These are phyloP conservation scores for Aspergillus panamensis DNA, from an alignment of 495 filamentous ascomycete genomes.

Conservation along the genomic window DNA sequence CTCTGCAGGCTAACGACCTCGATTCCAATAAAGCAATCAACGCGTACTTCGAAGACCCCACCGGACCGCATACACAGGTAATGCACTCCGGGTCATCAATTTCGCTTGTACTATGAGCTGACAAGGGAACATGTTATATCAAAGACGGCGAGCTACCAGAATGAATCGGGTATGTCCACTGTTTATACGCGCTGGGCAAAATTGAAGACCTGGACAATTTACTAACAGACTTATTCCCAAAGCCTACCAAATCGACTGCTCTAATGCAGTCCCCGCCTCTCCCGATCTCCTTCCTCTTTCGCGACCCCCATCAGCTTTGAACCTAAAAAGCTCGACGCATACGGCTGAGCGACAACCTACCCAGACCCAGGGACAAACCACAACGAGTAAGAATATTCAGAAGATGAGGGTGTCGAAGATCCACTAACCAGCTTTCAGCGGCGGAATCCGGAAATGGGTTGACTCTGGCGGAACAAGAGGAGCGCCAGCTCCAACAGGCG, in stretches of 20 bases:
- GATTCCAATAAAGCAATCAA: constrained; percentile 51
- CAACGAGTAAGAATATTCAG: constrained; percentile 18
- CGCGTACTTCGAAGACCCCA: constrained; percentile 50
- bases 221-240: constrained; percentile 11
- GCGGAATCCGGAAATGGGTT: constrained; percentile 43
- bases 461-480: constrained; percentile 49
- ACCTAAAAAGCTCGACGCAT: constrained; percentile 28
- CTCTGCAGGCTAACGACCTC: constrained; percentile 43
- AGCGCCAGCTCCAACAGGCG: constrained; percentile 57
- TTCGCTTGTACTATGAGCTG: constrained; percentile 10
- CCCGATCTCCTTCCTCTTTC: constrained; percentile 51
- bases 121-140: constrained; percentile 4
- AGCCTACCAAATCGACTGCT: constrained; percentile 58
- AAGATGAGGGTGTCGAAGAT: neutral
- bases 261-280: constrained; percentile 47
- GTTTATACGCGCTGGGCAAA: neutral
- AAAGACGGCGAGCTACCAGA: constrained; percentile 24
- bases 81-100: constrained; percentile 1
- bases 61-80: constrained; percentile 37
- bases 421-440: constrained; percentile 19
- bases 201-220: neutral
- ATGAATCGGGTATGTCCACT: constrained; percentile 21
- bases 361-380: constrained; percentile 20
- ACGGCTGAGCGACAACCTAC: constrained; percentile 1
- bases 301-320: constrained; percentile 65